Base-by-base conservation (phyloP, 768 basidiomycete species). In the Russula olivacea region DNA sequence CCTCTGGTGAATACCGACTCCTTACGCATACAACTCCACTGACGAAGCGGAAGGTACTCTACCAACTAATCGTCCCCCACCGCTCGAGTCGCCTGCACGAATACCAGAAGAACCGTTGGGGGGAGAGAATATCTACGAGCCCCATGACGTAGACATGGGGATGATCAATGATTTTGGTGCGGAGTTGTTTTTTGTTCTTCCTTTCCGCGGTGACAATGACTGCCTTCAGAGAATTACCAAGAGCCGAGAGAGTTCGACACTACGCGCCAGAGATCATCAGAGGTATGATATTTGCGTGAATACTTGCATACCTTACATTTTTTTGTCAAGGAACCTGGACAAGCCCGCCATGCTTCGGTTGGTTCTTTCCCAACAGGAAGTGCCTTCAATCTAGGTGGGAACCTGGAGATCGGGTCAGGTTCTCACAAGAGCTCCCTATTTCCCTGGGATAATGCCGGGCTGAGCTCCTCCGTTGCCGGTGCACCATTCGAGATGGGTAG, bases 401-500 rank as follows among this genome's bases (percentile, higher is more conserved):
- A 72, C 11, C 71, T 75, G 32, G 75, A 77, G 45, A 72, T 72
- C 36, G 71, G 74, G 47, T 75, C 76, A 51, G 81, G 77, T 32
- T 88, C 88, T 21, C 88, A 89, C 69, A 77, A 80, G 38, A 88
- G 83, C 66, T 84, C 86, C 10, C 70, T 91, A 34, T 91, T 91
- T 70, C 90, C 91, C 6, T 93, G 90, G 90, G 89, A 92, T 69
- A 81, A 91, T 71, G 89, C 80, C 5, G 87, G 85, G 4, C 78
- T 76, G 45, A 88, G 85, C 56, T 87, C 86, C 1, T 84, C 81
- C 36, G 76, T 75, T 28, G 67, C 69, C 36, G 81, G 73, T 28
- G 78, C 61, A 2, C 74, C 69, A 19, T 76, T 75, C 40, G 74
- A 73, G 23, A 61, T 71, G 15, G 71, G 59, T 47, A 81, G 77